Conservation (phyloP, 1,284 basidiomycete species). For the Malassezia pachydermatis region DNA sequence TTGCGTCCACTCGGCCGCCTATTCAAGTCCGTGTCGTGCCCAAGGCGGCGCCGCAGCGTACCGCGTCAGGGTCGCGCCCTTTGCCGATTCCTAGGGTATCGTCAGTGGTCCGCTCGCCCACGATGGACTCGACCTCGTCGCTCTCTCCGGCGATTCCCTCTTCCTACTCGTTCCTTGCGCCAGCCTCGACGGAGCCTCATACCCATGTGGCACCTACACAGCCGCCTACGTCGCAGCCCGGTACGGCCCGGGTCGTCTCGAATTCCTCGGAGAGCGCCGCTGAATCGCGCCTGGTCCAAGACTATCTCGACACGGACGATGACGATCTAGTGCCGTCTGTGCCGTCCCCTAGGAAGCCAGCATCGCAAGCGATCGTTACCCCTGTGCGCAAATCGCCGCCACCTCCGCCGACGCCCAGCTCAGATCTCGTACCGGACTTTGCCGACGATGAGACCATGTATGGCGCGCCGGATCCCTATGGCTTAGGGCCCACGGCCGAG, state of each 20-base stretch:
- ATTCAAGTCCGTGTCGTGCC: not conserved
- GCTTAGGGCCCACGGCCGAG: not conserved
- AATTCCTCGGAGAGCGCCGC: not conserved
- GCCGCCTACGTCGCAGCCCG: not conserved
- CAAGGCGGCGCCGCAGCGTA: not conserved
- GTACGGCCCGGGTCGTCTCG: not conserved
- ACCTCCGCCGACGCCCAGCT: not conserved
- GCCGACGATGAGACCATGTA: not conserved
- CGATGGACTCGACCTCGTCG: not conserved
- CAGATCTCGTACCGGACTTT: not conserved
- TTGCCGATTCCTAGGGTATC: not conserved
- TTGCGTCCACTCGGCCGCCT: not conserved
- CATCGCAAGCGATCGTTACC: too few relatives aligned
- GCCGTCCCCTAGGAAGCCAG: not conserved
- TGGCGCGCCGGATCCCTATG: not conserved
- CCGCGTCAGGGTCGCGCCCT: not conserved
- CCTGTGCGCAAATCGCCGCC: too few relatives aligned
- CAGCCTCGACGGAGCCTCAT: not conserved
- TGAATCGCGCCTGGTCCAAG: not conserved
- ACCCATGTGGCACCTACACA: too few relatives aligned
- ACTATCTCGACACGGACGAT: not conserved
- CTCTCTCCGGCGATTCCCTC: slow-evolving; percentile 10
- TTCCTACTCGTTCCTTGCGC: slow-evolving; percentile 13
- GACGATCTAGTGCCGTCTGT: not conserved
- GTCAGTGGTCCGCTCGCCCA: not conserved